Percentiles rank a stretch among this genome's conserved stretches.
Evolutionary conservation across 192 early-diverging fungal species (phyloP).

Genomic region (Backusella macrospora): DNA sequence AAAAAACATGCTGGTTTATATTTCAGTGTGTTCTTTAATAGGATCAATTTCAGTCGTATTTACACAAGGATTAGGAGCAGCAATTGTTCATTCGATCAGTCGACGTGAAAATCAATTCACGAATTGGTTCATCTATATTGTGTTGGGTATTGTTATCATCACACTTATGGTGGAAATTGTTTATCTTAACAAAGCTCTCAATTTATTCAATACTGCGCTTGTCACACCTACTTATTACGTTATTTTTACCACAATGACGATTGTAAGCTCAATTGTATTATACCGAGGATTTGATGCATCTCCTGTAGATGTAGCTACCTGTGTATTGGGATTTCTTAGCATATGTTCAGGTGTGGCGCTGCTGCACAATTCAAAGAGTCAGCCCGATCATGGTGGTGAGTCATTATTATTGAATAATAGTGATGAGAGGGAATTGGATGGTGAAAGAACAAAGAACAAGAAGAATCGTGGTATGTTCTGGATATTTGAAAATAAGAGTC

Average conservation of each 20-base stretch:
- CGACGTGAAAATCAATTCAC: conserved; percentile 79
- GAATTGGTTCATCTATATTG: conserved; percentile 81
- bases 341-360: conserved; percentile 92
- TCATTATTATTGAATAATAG: background rate
- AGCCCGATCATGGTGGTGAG: background rate
- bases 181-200: conserved; percentile 97
- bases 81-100: conserved; percentile 84
- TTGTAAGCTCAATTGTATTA: conserved; percentile 83
- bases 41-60: conserved; percentile 89
- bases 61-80: conserved; percentile 88
- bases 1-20: conserved; percentile 82
- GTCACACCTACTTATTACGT: conserved; percentile 95
- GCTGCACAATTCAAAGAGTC: conserved; percentile 55
- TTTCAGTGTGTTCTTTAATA: conserved; percentile 89
- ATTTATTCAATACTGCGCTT: conserved; percentile 87
- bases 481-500: conserved; percentile 26
- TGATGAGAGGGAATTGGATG: background rate
- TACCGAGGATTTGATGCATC: conserved; percentile 81
- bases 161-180: conserved; percentile 91
- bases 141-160: conserved; percentile 70
- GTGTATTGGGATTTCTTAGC: conserved; percentile 86
- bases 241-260: conserved; percentile 91
- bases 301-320: conserved; percentile 73
- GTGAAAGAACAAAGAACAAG: background rate
- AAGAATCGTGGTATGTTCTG: background rate